These are phyloP conservation scores for Fusarium luffae DNA, from an alignment of 2,329 filamentous ascomycete genomes.

Conservation along the genomic window DNA sequence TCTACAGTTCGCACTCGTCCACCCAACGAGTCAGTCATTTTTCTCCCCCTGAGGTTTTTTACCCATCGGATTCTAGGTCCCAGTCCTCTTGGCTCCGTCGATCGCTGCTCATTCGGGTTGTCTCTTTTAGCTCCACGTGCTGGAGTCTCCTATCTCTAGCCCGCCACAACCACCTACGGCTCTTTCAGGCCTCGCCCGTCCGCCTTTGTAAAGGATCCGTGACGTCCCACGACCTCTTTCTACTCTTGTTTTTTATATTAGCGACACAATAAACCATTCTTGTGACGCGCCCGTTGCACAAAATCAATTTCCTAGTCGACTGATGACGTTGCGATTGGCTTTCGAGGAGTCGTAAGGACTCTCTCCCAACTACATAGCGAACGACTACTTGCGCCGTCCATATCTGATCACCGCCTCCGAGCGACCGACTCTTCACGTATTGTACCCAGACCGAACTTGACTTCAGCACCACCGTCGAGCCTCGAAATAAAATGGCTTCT, in stretches of 20 bases:
- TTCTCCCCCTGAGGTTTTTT: background rate
- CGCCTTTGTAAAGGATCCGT: constrained; percentile 20
- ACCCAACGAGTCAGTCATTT: constrained; percentile 7
- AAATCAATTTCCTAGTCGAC: constrained; percentile 20
- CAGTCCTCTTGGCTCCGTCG: constrained; percentile 26
- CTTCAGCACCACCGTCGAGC: constrained; percentile 4
- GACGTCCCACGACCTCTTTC: constrained; percentile 37
- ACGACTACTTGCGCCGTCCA: constrained; percentile 33
- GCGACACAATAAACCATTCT: constrained; percentile 15
- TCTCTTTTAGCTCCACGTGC: constrained; percentile 43
- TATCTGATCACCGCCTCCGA: constrained; percentile 30
- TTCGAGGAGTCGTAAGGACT: constrained; percentile 31
- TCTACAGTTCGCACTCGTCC: background rate
- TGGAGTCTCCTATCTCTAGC: constrained; percentile 41
- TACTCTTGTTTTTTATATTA: constrained; percentile 9
- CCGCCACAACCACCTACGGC: constrained; percentile 35
- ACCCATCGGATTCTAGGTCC: constrained; percentile 4
- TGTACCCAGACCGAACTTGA: constrained; percentile 8
- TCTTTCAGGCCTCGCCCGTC: constrained; percentile 32
- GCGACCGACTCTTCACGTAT: background rate
- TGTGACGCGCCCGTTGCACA: constrained; percentile 19
- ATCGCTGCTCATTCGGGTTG: constrained; percentile 43
- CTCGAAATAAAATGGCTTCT: constrained; percentile 56
- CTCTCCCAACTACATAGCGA: constrained; percentile 26
- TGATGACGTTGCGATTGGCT: constrained; percentile 46